Evolutionary conservation across 2,329 filamentous ascomycete genomes (phyloP).

Genomic region (Fusarium udum): DNA sequence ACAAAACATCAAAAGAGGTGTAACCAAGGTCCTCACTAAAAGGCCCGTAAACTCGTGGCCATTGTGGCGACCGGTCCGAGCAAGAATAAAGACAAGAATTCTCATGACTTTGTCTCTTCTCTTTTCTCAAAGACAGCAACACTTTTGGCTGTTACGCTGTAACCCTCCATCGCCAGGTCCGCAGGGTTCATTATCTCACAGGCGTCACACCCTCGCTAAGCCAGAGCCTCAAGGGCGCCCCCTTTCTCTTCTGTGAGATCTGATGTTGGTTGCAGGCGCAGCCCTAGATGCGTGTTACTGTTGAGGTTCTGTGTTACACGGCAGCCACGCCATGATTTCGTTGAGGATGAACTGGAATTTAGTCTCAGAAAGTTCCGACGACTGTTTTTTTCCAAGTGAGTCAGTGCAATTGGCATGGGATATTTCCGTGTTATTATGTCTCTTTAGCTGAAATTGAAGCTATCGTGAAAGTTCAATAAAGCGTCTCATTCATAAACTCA

Average conservation of each 20-base stretch:
- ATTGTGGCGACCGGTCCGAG: constrained; percentile 13
- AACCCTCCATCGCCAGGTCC: constrained; percentile 26
- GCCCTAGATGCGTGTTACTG: constrained; percentile 12
- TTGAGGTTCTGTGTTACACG: constrained; percentile 22
- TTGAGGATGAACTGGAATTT: constrained; percentile 19
- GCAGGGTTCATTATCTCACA: constrained; percentile 26
- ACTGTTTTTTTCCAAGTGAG: not conserved
- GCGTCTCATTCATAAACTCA: not conserved
- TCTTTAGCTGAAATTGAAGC: constrained; percentile 1
- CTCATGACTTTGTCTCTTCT: not conserved
- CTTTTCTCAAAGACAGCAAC: not conserved
- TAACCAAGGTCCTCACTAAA: not conserved
- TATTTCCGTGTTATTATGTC: not conserved
- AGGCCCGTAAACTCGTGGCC: constrained; percentile 13
- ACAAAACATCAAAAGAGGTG: constrained; percentile 22
- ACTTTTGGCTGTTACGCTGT: constrained; percentile 1
- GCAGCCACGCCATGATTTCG: constrained; percentile 15
- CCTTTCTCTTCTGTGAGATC: constrained; percentile 27
- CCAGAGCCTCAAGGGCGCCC: constrained; percentile 30
- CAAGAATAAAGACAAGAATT: constrained; percentile 8
- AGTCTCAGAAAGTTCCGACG: not conserved
- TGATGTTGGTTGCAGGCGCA: constrained; percentile 25
- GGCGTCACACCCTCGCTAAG: constrained; percentile 32
- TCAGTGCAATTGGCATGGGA: not conserved
- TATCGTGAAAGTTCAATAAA: constrained; percentile 17